Base-by-base conservation (phyloP, 169 alveolate genomes). In the Plasmodium vivax region DNA sequence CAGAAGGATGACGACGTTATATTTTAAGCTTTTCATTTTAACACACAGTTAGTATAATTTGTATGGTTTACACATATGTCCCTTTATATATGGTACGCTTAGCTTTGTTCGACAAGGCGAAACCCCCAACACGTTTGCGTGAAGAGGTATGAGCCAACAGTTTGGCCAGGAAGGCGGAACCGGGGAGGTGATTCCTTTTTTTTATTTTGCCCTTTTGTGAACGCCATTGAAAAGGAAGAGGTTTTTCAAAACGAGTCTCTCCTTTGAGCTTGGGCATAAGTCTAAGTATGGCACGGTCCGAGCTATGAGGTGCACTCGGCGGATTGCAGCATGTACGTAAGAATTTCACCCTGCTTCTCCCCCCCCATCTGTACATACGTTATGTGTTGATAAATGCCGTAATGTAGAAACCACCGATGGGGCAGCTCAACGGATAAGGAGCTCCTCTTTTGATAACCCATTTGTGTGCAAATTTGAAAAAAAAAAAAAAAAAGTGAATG, bases 1-100 rank as follows among this genome's bases (percentile, higher is more conserved):
- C 94, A 90, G 45, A 77, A 16, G 84, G 94, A 90, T 90, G 94
- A 90, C 38, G 94, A 90, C 41, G 84, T 90, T 72, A 90, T 90
- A 80, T 90, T 90, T 81, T 90, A 62, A 85, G 32, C 43, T 72
- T 30, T 71, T 68, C 34, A 12, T 7, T 83, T 51, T 83, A 14
- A 19, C 47, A 32, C 75, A n/a, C 75, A 23, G n/a, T n/a, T 19
- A 1, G 30, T 23, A 19, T 27, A 19, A 27, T 62, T 62, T 23
- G 36, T 62, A 23, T 23, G 77, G 30, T 62, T 19, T 23, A 62
- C 36, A 12, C 58, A 12, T 12, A 12, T 62, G 30, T 62, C 23
- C 14, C 36, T 19, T 62, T 62, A 9, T 19, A 62, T 62, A 62
- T 19, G 36, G 27, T 62, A 23, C 16, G 36, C 36, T 12, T 62